phyloP scores from a whole-genome alignment of 768 basidiomycete species.

The Rubroboletus pulcherrimus region DNA sequence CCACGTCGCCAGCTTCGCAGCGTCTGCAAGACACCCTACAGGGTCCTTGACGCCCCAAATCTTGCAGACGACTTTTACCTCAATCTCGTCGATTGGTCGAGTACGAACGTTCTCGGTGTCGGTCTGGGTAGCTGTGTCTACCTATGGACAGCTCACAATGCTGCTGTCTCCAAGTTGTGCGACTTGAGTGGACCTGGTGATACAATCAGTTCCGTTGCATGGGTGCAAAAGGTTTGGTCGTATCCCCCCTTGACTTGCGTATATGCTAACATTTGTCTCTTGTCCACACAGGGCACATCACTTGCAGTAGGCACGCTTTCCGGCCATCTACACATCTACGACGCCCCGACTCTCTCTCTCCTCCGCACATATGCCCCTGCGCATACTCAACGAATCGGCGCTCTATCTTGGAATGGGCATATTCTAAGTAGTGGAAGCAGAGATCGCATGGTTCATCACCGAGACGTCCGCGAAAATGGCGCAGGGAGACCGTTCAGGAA shows the following conservation, averaged over 20 bases:
- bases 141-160: conserved; percentile 94
- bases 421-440: conserved; percentile 88
- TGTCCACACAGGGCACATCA: conserved; percentile 58
- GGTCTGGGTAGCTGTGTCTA: conserved; percentile 92
- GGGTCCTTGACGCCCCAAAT: conserved; percentile 95
- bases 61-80: conserved; percentile 98
- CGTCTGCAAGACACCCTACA: conserved; percentile 93
- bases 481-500: conserved; percentile 62
- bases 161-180: conserved; percentile 87
- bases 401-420: conserved; percentile 89
- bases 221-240: conserved; percentile 73
- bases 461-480: conserved; percentile 76
- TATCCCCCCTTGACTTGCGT: neutral
- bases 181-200: conserved; percentile 66
- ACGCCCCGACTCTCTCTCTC: conserved; percentile 70
- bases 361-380: conserved; percentile 82
- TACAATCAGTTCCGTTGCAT: conserved; percentile 82
- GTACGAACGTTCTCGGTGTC: conserved; percentile 91
- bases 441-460: conserved; percentile 86
- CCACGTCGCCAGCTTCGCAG: conserved; percentile 77
- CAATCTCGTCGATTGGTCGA: conserved; percentile 96
- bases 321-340: conserved; percentile 90
- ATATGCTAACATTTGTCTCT: neutral
- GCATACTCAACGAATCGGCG: conserved; percentile 87
- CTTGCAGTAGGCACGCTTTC: conserved; percentile 92